Conservation (phyloP, 2,329 filamentous ascomycete species). For the Penicillium sp. region DNA sequence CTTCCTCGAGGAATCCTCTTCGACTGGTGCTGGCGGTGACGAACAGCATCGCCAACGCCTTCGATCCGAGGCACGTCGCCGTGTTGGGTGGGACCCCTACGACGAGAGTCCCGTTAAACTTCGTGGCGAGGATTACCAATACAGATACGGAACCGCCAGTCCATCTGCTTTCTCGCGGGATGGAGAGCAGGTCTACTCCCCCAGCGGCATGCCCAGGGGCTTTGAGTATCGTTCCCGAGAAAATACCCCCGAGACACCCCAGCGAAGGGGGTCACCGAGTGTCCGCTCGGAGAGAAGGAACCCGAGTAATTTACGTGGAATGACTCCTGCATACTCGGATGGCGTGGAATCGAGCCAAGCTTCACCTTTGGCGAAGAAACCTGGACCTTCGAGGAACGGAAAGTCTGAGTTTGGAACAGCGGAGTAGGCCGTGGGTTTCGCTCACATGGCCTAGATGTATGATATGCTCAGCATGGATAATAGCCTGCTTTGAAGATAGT, state of each 20-base stretch:
- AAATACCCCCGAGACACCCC: conserved; percentile 37
- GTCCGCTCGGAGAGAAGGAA: conserved; percentile 23
- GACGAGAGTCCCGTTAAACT: conserved; percentile 71
- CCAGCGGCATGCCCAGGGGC: conserved; percentile 28
- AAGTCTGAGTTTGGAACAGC: conserved; percentile 35
- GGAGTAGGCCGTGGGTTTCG: conserved; percentile 3
- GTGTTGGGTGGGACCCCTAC: conserved; percentile 73
- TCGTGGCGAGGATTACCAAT: conserved; percentile 68
- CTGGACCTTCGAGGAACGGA: conserved; percentile 35
- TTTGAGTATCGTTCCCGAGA: conserved; percentile 38
- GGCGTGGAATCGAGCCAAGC: conserved; percentile 22
- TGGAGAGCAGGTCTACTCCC: conserved; percentile 32
- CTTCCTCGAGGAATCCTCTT: conserved; percentile 74
- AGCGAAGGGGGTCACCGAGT: conserved; percentile 26
- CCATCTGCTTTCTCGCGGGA: conserved; percentile 31
- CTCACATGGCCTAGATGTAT: conserved; percentile 8
- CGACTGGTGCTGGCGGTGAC: conserved; percentile 67
- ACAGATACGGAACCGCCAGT: conserved; percentile 39
- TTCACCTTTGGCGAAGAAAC: conserved; percentile 42
- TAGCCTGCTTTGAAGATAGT: background rate
- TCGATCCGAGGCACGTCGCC: conserved; percentile 62
- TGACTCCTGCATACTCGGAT: conserved; percentile 27
- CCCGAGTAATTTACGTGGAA: conserved; percentile 26
- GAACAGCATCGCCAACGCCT: conserved; percentile 63
- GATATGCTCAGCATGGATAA: background rate